A percentile compares a stretch with the other conserved stretches of the same genome.
Evolutionary conservation across 2,329 filamentous ascomycete genomes (phyloP).

Genomic region (Fusarium tjaetaba): DNA sequence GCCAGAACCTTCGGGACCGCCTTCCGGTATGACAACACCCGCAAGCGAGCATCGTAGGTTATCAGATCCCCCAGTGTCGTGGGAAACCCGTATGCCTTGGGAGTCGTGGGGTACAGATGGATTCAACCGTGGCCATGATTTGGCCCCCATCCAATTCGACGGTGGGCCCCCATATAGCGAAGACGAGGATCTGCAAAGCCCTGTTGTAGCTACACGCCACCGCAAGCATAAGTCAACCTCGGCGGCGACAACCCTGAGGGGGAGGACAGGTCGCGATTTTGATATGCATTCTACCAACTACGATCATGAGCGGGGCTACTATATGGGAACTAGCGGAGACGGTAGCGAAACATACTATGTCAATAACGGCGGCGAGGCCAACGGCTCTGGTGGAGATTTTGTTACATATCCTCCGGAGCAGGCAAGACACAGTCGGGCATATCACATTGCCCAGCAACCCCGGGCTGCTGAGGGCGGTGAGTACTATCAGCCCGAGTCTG

Average conservation of each 20-base stretch:
- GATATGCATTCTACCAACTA: constrained; percentile 60
- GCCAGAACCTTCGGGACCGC: constrained; percentile 73
- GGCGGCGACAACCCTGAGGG: constrained; percentile 55
- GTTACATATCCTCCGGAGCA: constrained; percentile 79
- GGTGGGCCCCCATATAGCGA: constrained; percentile 95
- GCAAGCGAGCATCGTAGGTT: constrained; percentile 81
- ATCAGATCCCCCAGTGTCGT: constrained; percentile 82
- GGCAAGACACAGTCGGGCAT: constrained; percentile 64
- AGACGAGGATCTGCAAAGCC: constrained; percentile 93
- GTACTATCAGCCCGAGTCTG: constrained; percentile 64
- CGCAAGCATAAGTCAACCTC: constrained; percentile 83
- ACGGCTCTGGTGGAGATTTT: constrained; percentile 81
- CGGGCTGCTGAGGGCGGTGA: constrained; percentile 61
- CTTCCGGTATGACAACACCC: constrained; percentile 85
- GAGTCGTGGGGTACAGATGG: constrained; percentile 64
- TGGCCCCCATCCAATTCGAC: constrained; percentile 84
- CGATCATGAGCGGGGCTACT: constrained; percentile 72
- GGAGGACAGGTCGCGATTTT: constrained; percentile 59
- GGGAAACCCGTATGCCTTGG: constrained; percentile 75
- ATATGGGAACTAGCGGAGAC: constrained; percentile 73
- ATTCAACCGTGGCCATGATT: constrained; percentile 72
- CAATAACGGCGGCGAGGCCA: constrained; percentile 73
- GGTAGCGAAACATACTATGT: constrained; percentile 80
- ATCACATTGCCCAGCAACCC: constrained; percentile 55
- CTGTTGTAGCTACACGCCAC: constrained; percentile 85